Evolutionary conservation across 352 stramenopile species (phyloP).

Genomic region (Phytophthora tentaculata): DNA sequence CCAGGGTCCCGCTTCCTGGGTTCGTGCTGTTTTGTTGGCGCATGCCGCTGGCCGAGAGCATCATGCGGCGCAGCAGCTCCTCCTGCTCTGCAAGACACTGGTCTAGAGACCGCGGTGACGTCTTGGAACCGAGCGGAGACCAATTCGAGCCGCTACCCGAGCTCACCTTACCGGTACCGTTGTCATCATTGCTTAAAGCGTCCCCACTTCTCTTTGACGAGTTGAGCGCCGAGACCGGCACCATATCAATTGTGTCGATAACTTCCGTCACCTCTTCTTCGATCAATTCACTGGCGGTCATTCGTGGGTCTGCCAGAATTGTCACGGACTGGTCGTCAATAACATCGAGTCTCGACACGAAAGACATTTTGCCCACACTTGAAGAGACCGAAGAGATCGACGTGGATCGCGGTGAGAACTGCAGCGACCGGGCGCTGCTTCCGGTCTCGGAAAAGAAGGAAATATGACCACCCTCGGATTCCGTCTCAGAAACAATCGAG

Average conservation of each 20-base stretch:
- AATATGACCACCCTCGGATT: conserved; percentile 50
- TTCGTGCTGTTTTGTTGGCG: conserved; percentile 22
- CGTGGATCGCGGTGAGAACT: conserved; percentile 29
- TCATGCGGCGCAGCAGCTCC: conserved; percentile 48
- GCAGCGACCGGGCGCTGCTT: conserved; percentile 28
- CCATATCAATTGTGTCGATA: conserved; percentile 61
- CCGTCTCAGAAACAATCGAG: conserved; percentile 55
- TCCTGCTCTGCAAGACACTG: conserved; percentile 51
- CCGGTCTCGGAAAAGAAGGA: conserved; percentile 47
- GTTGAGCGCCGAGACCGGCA: conserved; percentile 28
- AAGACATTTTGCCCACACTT: conserved; percentile 42
- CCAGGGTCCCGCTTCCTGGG: conserved; percentile 16
- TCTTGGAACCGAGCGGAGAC: conserved; percentile 29
- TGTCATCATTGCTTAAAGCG: conserved; percentile 19
- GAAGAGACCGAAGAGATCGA: conserved; percentile 30
- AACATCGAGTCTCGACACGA: conserved; percentile 43
- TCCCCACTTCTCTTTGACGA: conserved; percentile 7
- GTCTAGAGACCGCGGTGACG: conserved; percentile 41
- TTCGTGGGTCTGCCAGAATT: conserved; percentile 29
- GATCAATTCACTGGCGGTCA: conserved; percentile 24
- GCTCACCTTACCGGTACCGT: conserved; percentile 14
- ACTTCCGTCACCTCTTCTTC: conserved; percentile 46
- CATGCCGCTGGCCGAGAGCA: conserved; percentile 39
- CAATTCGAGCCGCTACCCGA: conserved; percentile 20
- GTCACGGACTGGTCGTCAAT: conserved; percentile 40